These are phyloP conservation scores for Globisporangium okanoganense DNA, from an alignment of 352 stramenopile species.

Conservation along the genomic window DNA sequence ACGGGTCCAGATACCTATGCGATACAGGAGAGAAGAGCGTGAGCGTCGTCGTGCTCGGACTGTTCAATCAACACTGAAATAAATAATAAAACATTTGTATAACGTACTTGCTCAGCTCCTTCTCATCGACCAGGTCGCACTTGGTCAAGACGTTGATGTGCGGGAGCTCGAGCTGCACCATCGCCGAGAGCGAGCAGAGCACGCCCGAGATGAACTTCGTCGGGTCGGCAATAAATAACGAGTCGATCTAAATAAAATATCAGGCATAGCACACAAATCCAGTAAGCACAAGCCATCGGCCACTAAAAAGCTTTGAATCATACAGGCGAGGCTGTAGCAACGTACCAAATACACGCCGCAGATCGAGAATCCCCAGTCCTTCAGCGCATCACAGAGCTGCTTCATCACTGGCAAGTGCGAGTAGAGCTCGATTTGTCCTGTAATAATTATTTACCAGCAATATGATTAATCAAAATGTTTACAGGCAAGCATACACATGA, in stretches of 20 bases:
- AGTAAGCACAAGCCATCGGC: background rate
- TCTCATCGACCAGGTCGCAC: conserved; percentile 88
- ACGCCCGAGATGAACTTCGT: conserved; percentile 98
- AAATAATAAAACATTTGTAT: background rate
- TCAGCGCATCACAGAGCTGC: conserved; percentile 76
- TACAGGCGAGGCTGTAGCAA: background rate
- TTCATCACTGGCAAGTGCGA: conserved; percentile 91
- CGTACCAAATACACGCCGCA: conserved; percentile 86
- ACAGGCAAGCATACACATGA: background rate
- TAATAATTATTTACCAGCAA: background rate
- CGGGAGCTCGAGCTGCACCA: conserved; percentile 98
- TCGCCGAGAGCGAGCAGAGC: conserved; percentile 95
- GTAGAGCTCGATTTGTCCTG: conserved; percentile 91
- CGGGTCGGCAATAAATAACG: conserved; percentile 93
- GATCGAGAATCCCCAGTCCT: conserved; percentile 87
- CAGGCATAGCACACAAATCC: background rate
- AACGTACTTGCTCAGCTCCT: conserved; percentile 82
- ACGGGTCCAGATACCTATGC: conserved; percentile 71
- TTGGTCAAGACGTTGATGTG: conserved; percentile 93
- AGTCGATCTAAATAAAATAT: conserved; percentile 84
- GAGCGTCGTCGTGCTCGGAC: background rate
- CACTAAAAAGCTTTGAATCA: background rate
- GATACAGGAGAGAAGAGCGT: background rate
- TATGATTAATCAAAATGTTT: background rate
- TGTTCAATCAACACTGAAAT: too few relatives aligned